Conservation (phyloP, 495 filamentous ascomycete species). For the Xylaria venustula region DNA sequence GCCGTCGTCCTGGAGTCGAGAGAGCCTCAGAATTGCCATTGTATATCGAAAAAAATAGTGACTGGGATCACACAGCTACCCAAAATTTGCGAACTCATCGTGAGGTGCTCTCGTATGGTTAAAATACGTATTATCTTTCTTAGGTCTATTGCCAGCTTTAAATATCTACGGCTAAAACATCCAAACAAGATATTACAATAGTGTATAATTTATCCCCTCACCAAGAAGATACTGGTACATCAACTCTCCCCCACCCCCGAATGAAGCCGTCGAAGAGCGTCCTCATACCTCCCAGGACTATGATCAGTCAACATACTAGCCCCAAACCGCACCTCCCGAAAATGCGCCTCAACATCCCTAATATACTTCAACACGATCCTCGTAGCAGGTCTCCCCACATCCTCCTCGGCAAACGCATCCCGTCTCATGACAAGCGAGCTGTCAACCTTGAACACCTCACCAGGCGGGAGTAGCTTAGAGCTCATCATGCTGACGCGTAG, state of each 20-base stretch:
- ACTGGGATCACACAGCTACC: too few species aligned
- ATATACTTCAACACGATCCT: constrained; percentile 66
- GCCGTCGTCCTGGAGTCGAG: too few species aligned
- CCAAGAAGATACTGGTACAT: too few species aligned
- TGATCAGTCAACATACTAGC: constrained; percentile 75
- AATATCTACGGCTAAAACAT: too few species aligned
- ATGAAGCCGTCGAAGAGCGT: constrained; percentile 39
- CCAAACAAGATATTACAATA: too few species aligned
- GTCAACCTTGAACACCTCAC: constrained; percentile 73
- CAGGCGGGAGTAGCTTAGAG: constrained; percentile 70
- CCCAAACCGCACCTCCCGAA: constrained; percentile 69
- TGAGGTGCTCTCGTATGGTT: too few species aligned
- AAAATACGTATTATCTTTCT: too few species aligned
- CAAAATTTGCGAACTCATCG: too few species aligned
- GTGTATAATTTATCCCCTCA: too few species aligned
- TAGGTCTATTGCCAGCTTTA: too few species aligned
- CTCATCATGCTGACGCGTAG: constrained; percentile 67
- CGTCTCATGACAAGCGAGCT: constrained; percentile 58
- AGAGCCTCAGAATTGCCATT: too few species aligned
- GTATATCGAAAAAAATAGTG: too few species aligned
- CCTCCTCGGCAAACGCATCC: constrained; percentile 48
- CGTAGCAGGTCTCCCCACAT: constrained; percentile 61
- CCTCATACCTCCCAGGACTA: constrained; percentile 73
- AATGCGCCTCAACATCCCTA: constrained; percentile 62
- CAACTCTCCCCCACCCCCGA: constrained; percentile 31